Percentiles rank a stretch among this genome's conserved stretches.
Conservation (phyloP, 2,329 filamentous ascomycete genomes). For the Xylaria hypoxylon region DNA sequence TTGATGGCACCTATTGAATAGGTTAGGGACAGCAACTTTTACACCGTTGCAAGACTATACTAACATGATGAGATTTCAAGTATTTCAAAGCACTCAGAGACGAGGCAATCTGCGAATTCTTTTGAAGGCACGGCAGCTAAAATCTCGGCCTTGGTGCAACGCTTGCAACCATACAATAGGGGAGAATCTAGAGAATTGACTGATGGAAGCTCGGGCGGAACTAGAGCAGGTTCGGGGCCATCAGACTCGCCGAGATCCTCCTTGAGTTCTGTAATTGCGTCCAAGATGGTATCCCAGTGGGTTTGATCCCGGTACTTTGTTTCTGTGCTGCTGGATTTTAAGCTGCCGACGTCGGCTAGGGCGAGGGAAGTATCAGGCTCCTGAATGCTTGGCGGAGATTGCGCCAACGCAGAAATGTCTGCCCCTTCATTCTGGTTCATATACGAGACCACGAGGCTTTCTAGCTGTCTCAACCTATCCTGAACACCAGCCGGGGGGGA, state of each 20-base stretch:
- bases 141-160: constrained; percentile 49
- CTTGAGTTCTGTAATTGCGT: constrained; percentile 41
- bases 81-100: constrained; percentile 54
- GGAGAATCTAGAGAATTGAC: constrained; percentile 32
- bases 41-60: neutral
- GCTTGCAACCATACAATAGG: constrained; percentile 50
- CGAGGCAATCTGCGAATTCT: constrained; percentile 50
- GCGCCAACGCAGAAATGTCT: neutral
- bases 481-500: constrained; percentile 28
- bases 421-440: constrained; percentile 32
- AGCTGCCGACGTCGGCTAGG: constrained; percentile 35
- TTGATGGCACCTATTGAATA: constrained; percentile 44
- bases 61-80: constrained; percentile 48
- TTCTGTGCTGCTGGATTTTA: constrained; percentile 38
- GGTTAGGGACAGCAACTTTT: constrained; percentile 5
- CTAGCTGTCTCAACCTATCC: constrained; percentile 38
- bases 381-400: constrained; percentile 8
- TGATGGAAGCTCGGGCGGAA: constrained; percentile 1
- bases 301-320: constrained; percentile 41
- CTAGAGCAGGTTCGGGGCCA: constrained; percentile 5
- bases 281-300: constrained; percentile 41
- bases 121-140: constrained; percentile 51
- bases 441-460: constrained; percentile 39
- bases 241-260: constrained; percentile 33
- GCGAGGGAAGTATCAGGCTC: constrained; percentile 20